phyloP scores from a whole-genome alignment of 768 basidiomycete species.

The Cyclocybe cylindracea region DNA sequence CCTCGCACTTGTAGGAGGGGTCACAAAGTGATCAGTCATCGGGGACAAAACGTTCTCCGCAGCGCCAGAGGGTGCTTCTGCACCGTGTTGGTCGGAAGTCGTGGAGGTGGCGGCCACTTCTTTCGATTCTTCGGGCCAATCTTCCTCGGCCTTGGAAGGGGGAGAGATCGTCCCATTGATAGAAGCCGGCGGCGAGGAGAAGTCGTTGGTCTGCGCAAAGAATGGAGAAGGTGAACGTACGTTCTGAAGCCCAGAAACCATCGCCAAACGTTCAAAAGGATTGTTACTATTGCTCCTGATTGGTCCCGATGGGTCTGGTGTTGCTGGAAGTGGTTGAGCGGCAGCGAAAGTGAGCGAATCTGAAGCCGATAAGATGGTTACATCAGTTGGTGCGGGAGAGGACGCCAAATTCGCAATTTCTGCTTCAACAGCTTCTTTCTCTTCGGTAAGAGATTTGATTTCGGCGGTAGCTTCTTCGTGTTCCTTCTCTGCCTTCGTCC shows the following conservation, averaged over 20 bases:
- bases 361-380: slow-evolving; percentile 37
- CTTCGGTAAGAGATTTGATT: slow-evolving; percentile 48
- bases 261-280: slow-evolving; percentile 79
- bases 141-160: background rate
- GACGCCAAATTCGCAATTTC: slow-evolving; percentile 35
- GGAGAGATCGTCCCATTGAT: background rate
- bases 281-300: slow-evolving; percentile 76
- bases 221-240: slow-evolving; percentile 65
- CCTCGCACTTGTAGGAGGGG: slow-evolving; percentile 51
- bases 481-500: slow-evolving; percentile 69
- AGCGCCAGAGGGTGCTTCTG: slow-evolving; percentile 7
- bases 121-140: slow-evolving; percentile 1
- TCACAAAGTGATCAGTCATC: slow-evolving; percentile 55
- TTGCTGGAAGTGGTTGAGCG: slow-evolving; percentile 69
- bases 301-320: slow-evolving; percentile 61
- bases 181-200: slow-evolving; percentile 17
- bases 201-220: slow-evolving; percentile 40
- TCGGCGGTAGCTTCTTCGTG: slow-evolving; percentile 65
- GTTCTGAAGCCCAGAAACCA: slow-evolving; percentile 40
- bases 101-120: background rate
- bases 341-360: slow-evolving; percentile 63
- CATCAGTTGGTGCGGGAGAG: slow-evolving; percentile 20
- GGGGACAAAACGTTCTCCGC: too few relatives aligned
- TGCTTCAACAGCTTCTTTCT: slow-evolving; percentile 56
- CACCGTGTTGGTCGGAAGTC: slow-evolving; percentile 3